Evolutionary conservation across 148 eudicot genomes (phyloP), one percentile per base, ranked within the genome.

Genomic region (Heliamphora exappendiculata): DNA sequence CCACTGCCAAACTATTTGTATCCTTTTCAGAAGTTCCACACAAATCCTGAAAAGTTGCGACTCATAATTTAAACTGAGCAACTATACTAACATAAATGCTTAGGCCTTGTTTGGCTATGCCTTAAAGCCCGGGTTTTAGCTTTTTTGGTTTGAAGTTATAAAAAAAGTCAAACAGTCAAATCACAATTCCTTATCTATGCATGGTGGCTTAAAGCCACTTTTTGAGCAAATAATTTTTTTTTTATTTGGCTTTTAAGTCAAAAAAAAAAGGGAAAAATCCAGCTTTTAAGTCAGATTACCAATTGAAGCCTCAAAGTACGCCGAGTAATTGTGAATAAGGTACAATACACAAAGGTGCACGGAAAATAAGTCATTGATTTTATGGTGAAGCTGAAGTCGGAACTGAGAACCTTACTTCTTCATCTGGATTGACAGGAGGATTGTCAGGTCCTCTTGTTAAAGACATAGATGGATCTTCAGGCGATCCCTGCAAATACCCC

Each of bases 401-500:
- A 63, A 45, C 53, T 72, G 37, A 49, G 24, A 31, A 71, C 80
- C 80, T 54, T 80, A 85, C 88, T 82, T 85, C 82, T 17, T 73
- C 70, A 39, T 60, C 80, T 62, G 70, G 76, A 29, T 69, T 47
- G 71, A 66, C 37, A 63, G 77, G 67, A 26, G 81, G 80, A 67
- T 76, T 76, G 71, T 22, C 67, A 60, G 76, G 50, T 66, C 72
- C 80, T 78, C 60, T 74, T 22, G 73, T 68, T 50, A 85, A 14
- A 63, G 76, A 80, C 81, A 73, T 68, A 7, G 76, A 77, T 63
- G 81, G 77, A 68, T 57, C 82, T 41, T 75, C 81, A 24, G 58
- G 76, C 17, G 76, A 63, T 55, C 57, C 81, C 84, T 85, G 82
- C 78, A 81, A n/a, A n/a, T 55, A 20, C 4, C 50, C 13, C 36